Conservation (phyloP, 2,329 filamentous ascomycete genomes). For the Stagonosporopsis tanaceti region DNA sequence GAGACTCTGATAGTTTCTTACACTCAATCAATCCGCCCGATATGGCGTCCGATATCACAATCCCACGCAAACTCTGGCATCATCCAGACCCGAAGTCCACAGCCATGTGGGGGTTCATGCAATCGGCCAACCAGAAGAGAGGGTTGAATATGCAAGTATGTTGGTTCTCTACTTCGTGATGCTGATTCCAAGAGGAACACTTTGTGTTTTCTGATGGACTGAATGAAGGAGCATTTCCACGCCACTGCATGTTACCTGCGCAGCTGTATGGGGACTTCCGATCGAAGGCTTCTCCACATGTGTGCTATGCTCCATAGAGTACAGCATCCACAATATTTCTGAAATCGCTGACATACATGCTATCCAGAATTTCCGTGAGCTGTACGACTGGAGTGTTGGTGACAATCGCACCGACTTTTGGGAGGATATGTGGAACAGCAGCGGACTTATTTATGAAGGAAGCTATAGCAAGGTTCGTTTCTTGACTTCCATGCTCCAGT, state of each 20-base stretch:
- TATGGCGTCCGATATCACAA: conserved; percentile 1
- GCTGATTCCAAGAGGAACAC: background rate
- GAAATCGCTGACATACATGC: background rate
- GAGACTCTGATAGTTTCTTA: background rate
- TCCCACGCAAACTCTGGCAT: conserved; percentile 58
- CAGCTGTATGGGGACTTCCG: background rate
- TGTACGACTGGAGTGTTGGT: conserved; percentile 73
- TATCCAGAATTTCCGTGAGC: conserved; percentile 69
- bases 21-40: background rate
- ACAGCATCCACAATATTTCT: too few species aligned
- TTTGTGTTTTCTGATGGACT: too few species aligned
- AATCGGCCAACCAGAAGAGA: conserved; percentile 67
- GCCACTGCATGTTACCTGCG: too few species aligned
- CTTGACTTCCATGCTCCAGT: background rate
- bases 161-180: background rate
- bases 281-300: background rate
- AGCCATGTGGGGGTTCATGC: conserved; percentile 58
- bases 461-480: conserved; percentile 34
- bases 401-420: conserved; percentile 60
- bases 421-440: conserved; percentile 42
- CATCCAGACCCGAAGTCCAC: conserved; percentile 55
- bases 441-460: conserved; percentile 43
- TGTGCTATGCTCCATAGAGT: background rate
- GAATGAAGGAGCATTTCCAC: too few species aligned
- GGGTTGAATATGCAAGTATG: conserved; percentile 65